Base-by-base conservation (phyloP, 1,284 basidiomycete genomes). In the Phellinidium pouzarii region DNA sequence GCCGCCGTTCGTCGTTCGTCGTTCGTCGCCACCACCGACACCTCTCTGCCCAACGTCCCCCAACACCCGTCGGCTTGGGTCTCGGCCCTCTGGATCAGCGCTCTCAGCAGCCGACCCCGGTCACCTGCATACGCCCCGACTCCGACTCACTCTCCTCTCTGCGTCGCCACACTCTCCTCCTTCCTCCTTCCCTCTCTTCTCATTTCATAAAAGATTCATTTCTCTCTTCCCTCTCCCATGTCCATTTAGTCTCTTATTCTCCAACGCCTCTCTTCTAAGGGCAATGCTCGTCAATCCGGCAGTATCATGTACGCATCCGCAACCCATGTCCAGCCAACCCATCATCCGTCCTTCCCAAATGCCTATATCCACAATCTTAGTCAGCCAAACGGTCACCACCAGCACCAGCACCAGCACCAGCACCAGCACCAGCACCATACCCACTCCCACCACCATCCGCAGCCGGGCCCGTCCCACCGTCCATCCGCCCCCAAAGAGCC, bases 231-330 rank as follows among this genome's bases (percentile, higher is more conserved):
- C 59, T 62, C 62, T 56, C 51, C 54, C 53, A 54, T 52, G 50
- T 57, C 48, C 48, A 36, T 50, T 48, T 51, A 50, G 29, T 48
- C 43, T 23, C 46, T 36, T 31, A 44, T 42, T 34, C 61, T 61
- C 59, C 60, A 31, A 23, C 56, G 59, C 60, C 60, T 48, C 37
- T 43, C 49, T 48, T 46, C 38, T 48, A 56, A 68, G 74, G 73
- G 70, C 73, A 72, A 77, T 79, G 76, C 75, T 64, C 75, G 69
- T 64, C 71, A 36, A 54, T 54, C 43, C 43, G 31, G 56, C 57
- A 51, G 74, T 79, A 74, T 74, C 78, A 84, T 84, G 82, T 80
- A 78, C 74, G 69, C 71, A 70, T 68, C 70, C 67, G 60, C 71
- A 67, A 66, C 71, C 70, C 74, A 79, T 79, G 75, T 71, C 72